These are phyloP conservation scores for Mycena galopus DNA, from an alignment of 768 basidiomycete species.

Conservation along the genomic window DNA sequence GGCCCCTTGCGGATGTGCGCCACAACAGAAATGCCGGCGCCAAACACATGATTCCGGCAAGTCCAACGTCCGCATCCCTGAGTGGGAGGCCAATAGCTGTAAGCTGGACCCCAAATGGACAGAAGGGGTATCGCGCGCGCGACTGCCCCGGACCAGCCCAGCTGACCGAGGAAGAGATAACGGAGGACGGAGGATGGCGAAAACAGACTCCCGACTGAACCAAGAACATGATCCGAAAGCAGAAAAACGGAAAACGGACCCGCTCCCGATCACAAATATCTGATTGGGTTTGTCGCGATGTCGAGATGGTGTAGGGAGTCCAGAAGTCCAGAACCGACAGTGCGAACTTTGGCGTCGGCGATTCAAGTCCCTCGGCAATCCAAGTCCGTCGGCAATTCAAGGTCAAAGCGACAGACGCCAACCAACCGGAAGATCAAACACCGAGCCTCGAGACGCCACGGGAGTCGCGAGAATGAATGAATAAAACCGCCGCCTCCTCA, in stretches of 20 bases:
- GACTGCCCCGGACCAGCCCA: background rate
- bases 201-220: background rate
- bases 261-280: background rate
- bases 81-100: background rate
- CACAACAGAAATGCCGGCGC: background rate
- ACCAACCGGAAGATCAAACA: background rate
- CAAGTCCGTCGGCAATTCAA: background rate
- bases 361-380: too few species aligned
- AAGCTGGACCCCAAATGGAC: background rate
- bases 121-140: background rate
- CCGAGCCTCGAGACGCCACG: background rate
- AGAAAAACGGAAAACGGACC: background rate
- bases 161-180: background rate
- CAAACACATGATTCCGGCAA: background rate
- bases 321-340: too few species aligned
- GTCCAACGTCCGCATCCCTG: background rate
- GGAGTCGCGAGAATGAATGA: background rate
- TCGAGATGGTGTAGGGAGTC: too few species aligned
- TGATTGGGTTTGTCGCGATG: constrained; percentile 13
- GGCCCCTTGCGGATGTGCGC: background rate
- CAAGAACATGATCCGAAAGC: background rate
- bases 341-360: too few species aligned
- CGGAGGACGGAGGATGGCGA: background rate
- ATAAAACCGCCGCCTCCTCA: background rate
- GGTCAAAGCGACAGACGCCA: background rate